Evolutionary conservation across 768 basidiomycete species (phyloP).

Genomic region (Udeniomyces megalosporus): DNA sequence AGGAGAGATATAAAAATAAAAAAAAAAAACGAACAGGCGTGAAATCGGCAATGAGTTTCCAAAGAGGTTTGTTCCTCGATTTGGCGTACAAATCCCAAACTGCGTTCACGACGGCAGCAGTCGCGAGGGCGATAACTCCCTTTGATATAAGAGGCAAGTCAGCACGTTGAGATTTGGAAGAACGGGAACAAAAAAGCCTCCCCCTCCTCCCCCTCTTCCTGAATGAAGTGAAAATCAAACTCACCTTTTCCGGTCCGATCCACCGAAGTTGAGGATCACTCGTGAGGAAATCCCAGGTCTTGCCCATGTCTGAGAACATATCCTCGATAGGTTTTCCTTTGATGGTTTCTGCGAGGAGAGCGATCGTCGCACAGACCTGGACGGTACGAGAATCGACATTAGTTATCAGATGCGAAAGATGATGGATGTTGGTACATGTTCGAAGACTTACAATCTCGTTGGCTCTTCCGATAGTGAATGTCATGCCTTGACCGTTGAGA

Average conservation of each 20-base stretch:
- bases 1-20: neutral
- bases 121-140: constrained; percentile 82
- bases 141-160: constrained; percentile 60
- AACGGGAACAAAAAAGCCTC: neutral
- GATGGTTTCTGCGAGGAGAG: constrained; percentile 61
- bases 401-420: neutral
- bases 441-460: constrained; percentile 59
- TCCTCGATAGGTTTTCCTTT: constrained; percentile 65
- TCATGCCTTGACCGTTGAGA: constrained; percentile 56
- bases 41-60: constrained; percentile 88
- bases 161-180: neutral
- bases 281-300: constrained; percentile 71
- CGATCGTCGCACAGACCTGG: constrained; percentile 67
- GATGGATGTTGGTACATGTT: constrained; percentile 16
- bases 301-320: constrained; percentile 79
- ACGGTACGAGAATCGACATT: neutral
- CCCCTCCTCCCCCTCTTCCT: neutral
- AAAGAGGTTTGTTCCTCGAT: constrained; percentile 64
- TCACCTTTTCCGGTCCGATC: constrained; percentile 33
- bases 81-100: constrained; percentile 78
- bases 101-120: constrained; percentile 78
- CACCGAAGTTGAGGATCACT: constrained; percentile 83
- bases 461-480: constrained; percentile 84
- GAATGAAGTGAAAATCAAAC: neutral
- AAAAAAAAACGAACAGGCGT: constrained; percentile 41